Evolutionary conservation across 345 rosid species (phyloP).

Genomic region (Gossypioides kirkii): DNA sequence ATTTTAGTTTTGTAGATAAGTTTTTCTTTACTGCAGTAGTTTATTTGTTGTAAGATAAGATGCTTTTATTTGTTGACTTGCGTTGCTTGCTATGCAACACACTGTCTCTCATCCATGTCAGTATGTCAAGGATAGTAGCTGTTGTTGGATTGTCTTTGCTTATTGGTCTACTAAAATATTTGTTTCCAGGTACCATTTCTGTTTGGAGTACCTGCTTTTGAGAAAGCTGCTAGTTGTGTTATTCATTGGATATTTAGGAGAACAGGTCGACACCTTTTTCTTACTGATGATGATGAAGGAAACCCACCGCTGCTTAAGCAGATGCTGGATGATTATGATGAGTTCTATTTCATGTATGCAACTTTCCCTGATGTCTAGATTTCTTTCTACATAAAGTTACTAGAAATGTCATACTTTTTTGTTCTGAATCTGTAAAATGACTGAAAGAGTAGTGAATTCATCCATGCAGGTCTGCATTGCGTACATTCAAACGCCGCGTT

Average conservation of each 20-base stretch:
- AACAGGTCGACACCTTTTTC: slow-evolving; percentile 94
- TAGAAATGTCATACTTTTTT: slow-evolving; percentile 4
- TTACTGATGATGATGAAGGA: slow-evolving; percentile 76
- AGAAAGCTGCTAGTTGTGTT: slow-evolving; percentile 71
- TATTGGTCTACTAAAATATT: not conserved
- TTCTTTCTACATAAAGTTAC: slow-evolving; percentile 9
- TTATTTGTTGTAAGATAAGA: not conserved
- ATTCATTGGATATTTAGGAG: slow-evolving; percentile 93
- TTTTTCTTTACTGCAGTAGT: not conserved
- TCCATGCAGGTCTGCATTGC: slow-evolving; percentile 79
- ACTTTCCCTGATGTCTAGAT: not conserved
- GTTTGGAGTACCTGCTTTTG: slow-evolving; percentile 85
- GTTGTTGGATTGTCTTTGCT: slow-evolving; percentile 7
- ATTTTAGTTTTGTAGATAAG: not conserved
- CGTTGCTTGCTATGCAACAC: not conserved
- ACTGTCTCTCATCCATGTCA: not conserved
- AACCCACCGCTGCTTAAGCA: slow-evolving; percentile 76
- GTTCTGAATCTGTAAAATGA: not conserved
- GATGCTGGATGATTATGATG: slow-evolving; percentile 64
- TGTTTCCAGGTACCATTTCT: slow-evolving; percentile 88
- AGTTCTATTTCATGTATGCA: slow-evolving; percentile 64
- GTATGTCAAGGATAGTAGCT: not conserved
- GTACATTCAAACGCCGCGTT: slow-evolving; percentile 75
- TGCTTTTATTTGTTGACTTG: not conserved
- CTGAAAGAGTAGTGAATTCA: slow-evolving; percentile 8